Conservation (phyloP, 108 stramenopile genomes). For the Epipyxis sp. region DNA sequence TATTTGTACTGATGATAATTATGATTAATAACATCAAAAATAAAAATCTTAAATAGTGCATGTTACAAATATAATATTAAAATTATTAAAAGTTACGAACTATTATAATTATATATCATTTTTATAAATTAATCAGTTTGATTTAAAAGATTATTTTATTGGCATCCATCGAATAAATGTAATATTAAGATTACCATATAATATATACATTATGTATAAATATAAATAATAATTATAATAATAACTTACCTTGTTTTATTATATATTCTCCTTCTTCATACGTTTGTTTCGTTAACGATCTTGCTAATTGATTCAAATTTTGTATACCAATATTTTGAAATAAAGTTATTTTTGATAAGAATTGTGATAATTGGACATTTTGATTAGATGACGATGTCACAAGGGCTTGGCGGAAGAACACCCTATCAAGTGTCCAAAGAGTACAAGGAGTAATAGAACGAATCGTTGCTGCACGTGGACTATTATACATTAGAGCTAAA, state of each 20-base stretch:
- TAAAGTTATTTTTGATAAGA: background rate
- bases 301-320: constrained; percentile 27
- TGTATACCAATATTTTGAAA: constrained; percentile 13
- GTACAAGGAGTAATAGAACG: background rate
- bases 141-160: no score
- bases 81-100: no score
- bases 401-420: constrained; percentile 29
- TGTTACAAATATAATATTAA: no score
- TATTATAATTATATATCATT: no score
- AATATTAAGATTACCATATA: no score
- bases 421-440: constrained; percentile 25
- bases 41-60: no score
- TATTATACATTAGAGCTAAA: constrained; percentile 30
- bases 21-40: no score
- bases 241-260: constrained; percentile 11
- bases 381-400: constrained; percentile 33
- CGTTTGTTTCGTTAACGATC: constrained; percentile 21
- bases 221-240: background rate
- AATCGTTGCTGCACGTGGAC: constrained; percentile 28
- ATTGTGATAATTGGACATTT: constrained; percentile 23
- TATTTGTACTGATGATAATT: no score
- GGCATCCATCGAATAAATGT: no score
- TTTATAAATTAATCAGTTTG: no score
- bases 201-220: background rate
- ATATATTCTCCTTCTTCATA: constrained; percentile 31